Percentiles rank a stretch among this genome's conserved stretches.
Conservation (phyloP, 2,329 filamentous ascomycete species). For the Beauveria rudraprayagi region DNA sequence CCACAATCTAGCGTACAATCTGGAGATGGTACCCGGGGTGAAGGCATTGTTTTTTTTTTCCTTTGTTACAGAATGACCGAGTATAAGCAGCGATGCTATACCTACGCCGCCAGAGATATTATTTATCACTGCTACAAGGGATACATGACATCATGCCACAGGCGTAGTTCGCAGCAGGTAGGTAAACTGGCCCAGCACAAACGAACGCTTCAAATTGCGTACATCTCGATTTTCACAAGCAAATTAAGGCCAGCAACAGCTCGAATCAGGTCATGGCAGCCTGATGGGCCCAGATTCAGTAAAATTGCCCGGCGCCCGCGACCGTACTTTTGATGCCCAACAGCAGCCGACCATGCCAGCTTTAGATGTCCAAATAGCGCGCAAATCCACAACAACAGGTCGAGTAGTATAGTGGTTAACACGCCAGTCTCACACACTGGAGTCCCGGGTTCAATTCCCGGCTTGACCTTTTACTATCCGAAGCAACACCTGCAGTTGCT, state of each 20-base stretch:
- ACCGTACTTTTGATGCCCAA: background rate
- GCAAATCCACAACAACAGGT: conserved; percentile 2
- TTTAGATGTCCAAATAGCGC: background rate
- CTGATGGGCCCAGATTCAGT: background rate
- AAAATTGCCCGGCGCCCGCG: background rate
- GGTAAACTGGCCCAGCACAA: background rate
- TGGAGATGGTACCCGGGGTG: background rate
- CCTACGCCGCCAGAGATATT: background rate
- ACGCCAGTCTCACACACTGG: conserved; percentile 16
- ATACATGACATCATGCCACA: background rate
- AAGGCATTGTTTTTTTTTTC: background rate
- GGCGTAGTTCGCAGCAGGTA: background rate
- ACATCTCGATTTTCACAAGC: background rate
- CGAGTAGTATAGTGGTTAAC: conserved; percentile 18
- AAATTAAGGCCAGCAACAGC: background rate
- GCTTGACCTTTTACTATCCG: conserved; percentile 2
- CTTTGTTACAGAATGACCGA: background rate
- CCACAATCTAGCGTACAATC: background rate
- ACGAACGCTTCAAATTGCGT: background rate
- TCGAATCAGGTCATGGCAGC: background rate
- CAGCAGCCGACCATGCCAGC: background rate
- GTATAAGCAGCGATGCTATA: background rate
- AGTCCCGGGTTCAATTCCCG: conserved; percentile 18
- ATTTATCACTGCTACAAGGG: background rate
- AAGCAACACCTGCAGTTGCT: too few relatives aligned